Evolutionary conservation across 768 basidiomycete genomes (phyloP).

Genomic region (Steccherinum ochraceum): DNA sequence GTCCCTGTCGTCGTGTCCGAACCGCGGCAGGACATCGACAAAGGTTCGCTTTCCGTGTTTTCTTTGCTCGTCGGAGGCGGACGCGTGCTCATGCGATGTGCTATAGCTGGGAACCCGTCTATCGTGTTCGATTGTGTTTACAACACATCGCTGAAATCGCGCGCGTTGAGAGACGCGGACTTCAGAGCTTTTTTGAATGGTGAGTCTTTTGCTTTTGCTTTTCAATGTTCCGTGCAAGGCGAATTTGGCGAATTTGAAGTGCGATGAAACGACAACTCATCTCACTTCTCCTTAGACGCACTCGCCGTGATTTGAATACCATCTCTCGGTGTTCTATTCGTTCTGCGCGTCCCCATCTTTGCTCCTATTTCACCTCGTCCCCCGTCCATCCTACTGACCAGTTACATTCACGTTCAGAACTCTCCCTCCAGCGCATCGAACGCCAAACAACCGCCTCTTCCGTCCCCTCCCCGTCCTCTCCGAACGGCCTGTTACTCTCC

Average conservation of each 20-base stretch:
- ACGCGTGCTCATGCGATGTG: constrained; percentile 11
- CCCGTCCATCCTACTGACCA: not conserved
- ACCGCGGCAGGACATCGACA: constrained; percentile 56
- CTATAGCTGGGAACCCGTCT: constrained; percentile 58
- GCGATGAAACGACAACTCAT: not conserved
- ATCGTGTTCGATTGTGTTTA: constrained; percentile 73
- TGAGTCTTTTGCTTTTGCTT: constrained; percentile 23
- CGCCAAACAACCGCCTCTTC: constrained; percentile 27
- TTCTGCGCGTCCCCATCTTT: no score
- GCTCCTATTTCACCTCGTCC: not conserved
- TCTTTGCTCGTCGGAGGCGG: not conserved
- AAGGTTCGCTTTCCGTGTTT: constrained; percentile 38
- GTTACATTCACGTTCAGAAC: constrained; percentile 37
- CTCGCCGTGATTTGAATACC: not conserved
- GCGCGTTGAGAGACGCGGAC: constrained; percentile 49
- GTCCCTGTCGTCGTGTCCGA: constrained; percentile 72
- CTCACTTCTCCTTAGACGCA: no score
- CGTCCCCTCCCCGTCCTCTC: not conserved
- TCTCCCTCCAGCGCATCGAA: constrained; percentile 64
- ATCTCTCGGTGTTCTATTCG: no score
- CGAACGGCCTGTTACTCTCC: constrained; percentile 49
- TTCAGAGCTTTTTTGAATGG: constrained; percentile 71
- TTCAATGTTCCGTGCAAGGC: no score
- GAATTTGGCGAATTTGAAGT: not conserved
- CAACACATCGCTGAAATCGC: constrained; percentile 51